phyloP scores from a whole-genome alignment of 306 rosid genomes.

The Quercus dentata region DNA sequence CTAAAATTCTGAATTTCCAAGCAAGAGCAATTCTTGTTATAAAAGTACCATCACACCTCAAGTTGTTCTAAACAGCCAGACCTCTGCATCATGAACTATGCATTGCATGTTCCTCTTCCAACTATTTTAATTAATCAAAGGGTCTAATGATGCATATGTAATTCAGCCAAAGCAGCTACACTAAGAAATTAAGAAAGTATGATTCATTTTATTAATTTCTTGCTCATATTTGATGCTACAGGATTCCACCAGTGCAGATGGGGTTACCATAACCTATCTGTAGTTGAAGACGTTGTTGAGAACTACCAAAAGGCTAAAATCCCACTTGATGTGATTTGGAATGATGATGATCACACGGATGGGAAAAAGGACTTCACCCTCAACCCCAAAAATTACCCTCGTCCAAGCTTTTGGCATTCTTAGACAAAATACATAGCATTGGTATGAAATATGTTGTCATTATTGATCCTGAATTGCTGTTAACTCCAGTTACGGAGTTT shows the following conservation, averaged over 20 bases:
- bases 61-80: no score
- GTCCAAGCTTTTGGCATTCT: conserved; percentile 76
- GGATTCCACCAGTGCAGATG: conserved; percentile 99
- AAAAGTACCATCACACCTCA: no score
- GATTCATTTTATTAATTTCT: background rate
- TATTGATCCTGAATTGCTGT: conserved; percentile 80
- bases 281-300: conserved; percentile 89
- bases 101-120: background rate
- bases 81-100: no score
- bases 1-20: no score
- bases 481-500: conserved; percentile 67
- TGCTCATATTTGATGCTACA: conserved; percentile 22
- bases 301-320: conserved; percentile 81
- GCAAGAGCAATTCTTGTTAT: no score
- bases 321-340: conserved; percentile 97
- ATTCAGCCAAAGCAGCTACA: background rate
- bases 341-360: conserved; percentile 96
- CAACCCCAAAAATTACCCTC: conserved; percentile 61
- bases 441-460: conserved; percentile 96
- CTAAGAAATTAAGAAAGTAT: background rate
- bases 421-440: conserved; percentile 69
- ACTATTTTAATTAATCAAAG: background rate
- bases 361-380: conserved; percentile 85
- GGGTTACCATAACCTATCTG: conserved; percentile 97
- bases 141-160: background rate